Conservation (phyloP, 139 green algal species). For the Bryopsis sp. region DNA sequence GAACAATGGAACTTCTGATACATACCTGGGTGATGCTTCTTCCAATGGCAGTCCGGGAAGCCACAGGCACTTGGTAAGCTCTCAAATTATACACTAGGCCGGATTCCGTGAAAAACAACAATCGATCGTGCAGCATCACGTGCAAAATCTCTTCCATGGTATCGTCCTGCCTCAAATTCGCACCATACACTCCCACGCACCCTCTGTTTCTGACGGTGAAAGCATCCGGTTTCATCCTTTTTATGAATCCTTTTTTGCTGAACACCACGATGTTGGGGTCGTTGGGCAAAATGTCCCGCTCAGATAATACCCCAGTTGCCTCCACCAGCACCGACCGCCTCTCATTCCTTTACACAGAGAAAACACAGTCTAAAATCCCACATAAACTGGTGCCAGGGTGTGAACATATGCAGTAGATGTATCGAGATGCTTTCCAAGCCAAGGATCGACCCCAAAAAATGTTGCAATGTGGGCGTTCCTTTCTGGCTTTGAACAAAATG, state of each 20-base stretch:
- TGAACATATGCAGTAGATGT: too few relatives aligned
- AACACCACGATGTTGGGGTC: slow-evolving; percentile 51
- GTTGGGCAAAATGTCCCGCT: slow-evolving; percentile 59
- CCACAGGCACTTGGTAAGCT: slow-evolving; percentile 62
- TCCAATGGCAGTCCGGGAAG: slow-evolving; percentile 39
- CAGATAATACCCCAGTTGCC: slow-evolving; percentile 16
- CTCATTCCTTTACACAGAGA: too few relatives aligned
- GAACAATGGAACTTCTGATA: too few relatives aligned
- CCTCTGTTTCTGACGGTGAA: slow-evolving; percentile 45
- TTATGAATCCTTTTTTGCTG: slow-evolving; percentile 73
- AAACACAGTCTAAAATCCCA: too few relatives aligned
- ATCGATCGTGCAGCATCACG: slow-evolving; percentile 53
- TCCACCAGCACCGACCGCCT: too few relatives aligned
- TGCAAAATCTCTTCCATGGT: slow-evolving; percentile 50
- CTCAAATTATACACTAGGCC: slow-evolving; percentile 47
- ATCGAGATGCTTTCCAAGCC: too few relatives aligned
- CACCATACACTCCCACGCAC: slow-evolving; percentile 16
- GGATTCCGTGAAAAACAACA: slow-evolving; percentile 69
- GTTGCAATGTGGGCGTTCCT: too few relatives aligned
- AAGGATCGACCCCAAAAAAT: too few relatives aligned
- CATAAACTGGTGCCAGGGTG: too few relatives aligned
- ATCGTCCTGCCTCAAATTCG: slow-evolving; percentile 49
- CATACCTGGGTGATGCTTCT: slow-evolving; percentile 35
- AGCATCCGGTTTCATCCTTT: slow-evolving; percentile 59
- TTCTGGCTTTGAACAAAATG: too few relatives aligned